These are phyloP conservation scores for Xylariomycetidae sp. DNA, from an alignment of 2,329 filamentous ascomycete species.

Conservation along the genomic window DNA sequence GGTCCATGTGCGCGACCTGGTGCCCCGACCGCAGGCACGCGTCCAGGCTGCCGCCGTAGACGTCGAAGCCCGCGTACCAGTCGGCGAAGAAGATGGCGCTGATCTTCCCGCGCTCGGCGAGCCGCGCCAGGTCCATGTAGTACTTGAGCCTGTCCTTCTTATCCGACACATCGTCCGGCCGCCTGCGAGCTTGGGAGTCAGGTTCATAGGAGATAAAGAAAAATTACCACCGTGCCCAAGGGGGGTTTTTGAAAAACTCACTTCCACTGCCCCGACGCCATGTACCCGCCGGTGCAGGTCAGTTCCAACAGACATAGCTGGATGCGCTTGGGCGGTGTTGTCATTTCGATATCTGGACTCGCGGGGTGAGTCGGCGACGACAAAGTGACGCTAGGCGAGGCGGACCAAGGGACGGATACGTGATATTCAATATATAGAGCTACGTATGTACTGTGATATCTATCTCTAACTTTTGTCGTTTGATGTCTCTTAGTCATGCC, in stretches of 20 bases:
- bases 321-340: slow-evolving; percentile 4
- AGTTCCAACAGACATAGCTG: slow-evolving; percentile 5
- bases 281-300: slow-evolving; percentile 2
- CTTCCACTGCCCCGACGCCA: slow-evolving; percentile 7
- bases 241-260: too few relatives aligned
- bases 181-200: slow-evolving; percentile 2
- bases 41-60: slow-evolving; percentile 6
- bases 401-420: too few relatives aligned
- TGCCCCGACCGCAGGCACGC: slow-evolving; percentile 1
- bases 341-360: too few relatives aligned
- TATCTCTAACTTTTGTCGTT: too few relatives aligned
- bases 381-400: too few relatives aligned
- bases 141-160: slow-evolving; percentile 6
- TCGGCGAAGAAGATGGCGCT: slow-evolving; percentile 7
- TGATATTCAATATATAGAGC: too few relatives aligned
- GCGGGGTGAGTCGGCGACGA: too few relatives aligned
- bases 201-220: too few relatives aligned
- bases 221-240: too few relatives aligned
- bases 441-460: too few relatives aligned
- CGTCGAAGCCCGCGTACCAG: slow-evolving; percentile 5
- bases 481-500: too few relatives aligned
- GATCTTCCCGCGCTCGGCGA: slow-evolving; percentile 4
- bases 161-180: slow-evolving; percentile 2
- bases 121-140: slow-evolving; percentile 5
- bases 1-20: slow-evolving; percentile 7